Base-by-base conservation (phyloP, 2,329 filamentous ascomycete species). In the Aspergillus sclerotialis region DNA sequence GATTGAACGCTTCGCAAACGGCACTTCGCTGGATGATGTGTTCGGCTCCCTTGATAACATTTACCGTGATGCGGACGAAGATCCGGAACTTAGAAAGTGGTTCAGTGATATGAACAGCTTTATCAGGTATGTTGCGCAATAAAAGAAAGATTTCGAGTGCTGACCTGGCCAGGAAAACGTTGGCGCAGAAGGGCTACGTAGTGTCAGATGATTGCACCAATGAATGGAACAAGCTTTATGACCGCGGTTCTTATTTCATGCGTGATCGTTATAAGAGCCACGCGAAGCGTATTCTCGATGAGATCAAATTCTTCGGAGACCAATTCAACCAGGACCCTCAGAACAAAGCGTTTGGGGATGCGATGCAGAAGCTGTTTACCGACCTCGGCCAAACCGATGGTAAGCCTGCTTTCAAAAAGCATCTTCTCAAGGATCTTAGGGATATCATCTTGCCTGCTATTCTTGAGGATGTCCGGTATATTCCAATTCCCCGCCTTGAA, bases 1-100 rank as follows among this genome's bases (percentile, higher is more conserved):
- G 13, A 80, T 98, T 47, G 92, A 96, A 70, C 84, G 92, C 30
- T 96, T 95, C 51, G 92, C 92, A 56, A 96, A 98, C 62, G 82
- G 82, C 53, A 96, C 92, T 7, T 95, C 89, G 0, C 78, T 80
- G 21, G 82, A 93, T 44, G 86, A 94, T 46, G 69, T 96, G 4
- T 87, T 92, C 67, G 80, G 84, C 12, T 79, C 88, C 0, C 82
- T 98, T 60, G 82, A 88, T 47, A 75, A 79, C 44, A 81, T 98
- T 49, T 96, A 96, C 68, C 69, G 71, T 32, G 86, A 94, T 58
- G 88, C 92, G 4, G 86, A 96, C 44, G 73, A 73, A 13, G 92
- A 98, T 46, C 78, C 82, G 1, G 86, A 96, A 55, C 75, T 98
- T 35, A 87, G 82, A 63, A 70, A 77, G 38, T 98, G 90, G 90